Conservation (phyloP, 2,329 filamentous ascomycete genomes). For the Clarireedia homoeocarpa region DNA sequence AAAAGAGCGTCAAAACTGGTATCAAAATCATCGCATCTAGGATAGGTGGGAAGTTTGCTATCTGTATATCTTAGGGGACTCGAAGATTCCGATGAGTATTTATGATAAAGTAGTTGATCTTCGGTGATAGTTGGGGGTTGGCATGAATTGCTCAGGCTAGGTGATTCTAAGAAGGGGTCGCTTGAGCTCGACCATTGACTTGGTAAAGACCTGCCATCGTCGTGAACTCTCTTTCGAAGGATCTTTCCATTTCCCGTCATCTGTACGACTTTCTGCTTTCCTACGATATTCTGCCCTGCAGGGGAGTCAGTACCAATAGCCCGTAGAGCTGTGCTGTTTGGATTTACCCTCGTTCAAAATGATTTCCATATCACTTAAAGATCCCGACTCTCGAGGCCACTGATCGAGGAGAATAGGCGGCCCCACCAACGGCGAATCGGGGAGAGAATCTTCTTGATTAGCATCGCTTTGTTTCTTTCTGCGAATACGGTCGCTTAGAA, state of each 20-base stretch:
- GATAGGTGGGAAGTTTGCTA: neutral
- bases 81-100: neutral
- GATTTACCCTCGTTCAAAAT: conserved; percentile 19
- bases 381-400: neutral
- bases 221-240: neutral
- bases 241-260: neutral
- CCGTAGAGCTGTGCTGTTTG: neutral
- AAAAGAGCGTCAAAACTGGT: conserved; percentile 17
- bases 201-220: neutral
- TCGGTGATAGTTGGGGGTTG: neutral
- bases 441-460: conserved; percentile 12
- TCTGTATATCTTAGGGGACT: neutral
- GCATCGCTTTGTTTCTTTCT: conserved; percentile 13
- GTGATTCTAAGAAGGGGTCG: neutral
- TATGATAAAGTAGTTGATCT: neutral
- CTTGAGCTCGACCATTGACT: neutral
- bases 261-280: neutral
- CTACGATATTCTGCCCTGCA: neutral
- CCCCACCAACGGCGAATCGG: conserved; percentile 8
- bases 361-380: conserved; percentile 12
- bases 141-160: neutral
- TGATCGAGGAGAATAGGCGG: conserved; percentile 9
- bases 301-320: neutral
- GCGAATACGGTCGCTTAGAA: conserved; percentile 14
- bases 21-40: conserved; percentile 1